Evolutionary conservation across 225 moss, liverwort and hornwort genomes (phyloP).

Genomic region (Thuidium tamariscinum): DNA sequence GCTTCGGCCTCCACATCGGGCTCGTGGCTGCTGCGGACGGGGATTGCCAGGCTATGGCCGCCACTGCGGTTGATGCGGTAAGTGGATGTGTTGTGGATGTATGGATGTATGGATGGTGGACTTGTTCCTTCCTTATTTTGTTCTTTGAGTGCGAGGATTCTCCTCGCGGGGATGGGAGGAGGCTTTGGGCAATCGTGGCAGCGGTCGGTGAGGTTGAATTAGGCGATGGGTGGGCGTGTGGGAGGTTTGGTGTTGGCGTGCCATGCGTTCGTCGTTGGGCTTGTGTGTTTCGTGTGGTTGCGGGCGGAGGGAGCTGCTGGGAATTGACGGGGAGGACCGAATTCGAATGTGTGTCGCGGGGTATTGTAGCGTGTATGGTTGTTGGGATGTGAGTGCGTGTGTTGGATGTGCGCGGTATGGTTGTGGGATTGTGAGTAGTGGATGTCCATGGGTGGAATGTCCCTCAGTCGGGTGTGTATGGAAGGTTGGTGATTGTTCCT

Average conservation of each 20-base stretch:
- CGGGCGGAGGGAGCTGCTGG: slow-evolving; percentile 4
- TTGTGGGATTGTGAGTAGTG: neutral
- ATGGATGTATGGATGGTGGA: neutral
- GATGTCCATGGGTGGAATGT: neutral
- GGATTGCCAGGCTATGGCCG: slow-evolving; percentile 37
- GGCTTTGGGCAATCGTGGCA: neutral
- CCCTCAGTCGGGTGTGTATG: neutral
- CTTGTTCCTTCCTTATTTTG: neutral
- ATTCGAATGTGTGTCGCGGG: slow-evolving; percentile 2
- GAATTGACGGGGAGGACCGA: neutral
- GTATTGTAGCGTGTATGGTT: neutral
- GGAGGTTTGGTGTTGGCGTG: neutral
- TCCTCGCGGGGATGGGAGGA: neutral
- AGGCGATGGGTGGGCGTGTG: neutral
- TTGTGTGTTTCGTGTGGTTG: neutral
- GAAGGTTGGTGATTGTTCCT: neutral
- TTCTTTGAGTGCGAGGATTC: neutral
- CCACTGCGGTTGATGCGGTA: slow-evolving; percentile 48
- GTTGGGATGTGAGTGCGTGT: neutral
- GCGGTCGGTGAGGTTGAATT: slow-evolving; percentile 5
- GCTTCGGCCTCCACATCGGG: neutral
- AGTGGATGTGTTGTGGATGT: neutral
- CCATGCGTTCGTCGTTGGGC: neutral
- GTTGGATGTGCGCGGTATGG: neutral
- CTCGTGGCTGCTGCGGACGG: neutral